Evolutionary conservation across 768 basidiomycete species (phyloP), one percentile per base, ranked within the genome.

Genomic region (Daedaleopsis nitida): DNA sequence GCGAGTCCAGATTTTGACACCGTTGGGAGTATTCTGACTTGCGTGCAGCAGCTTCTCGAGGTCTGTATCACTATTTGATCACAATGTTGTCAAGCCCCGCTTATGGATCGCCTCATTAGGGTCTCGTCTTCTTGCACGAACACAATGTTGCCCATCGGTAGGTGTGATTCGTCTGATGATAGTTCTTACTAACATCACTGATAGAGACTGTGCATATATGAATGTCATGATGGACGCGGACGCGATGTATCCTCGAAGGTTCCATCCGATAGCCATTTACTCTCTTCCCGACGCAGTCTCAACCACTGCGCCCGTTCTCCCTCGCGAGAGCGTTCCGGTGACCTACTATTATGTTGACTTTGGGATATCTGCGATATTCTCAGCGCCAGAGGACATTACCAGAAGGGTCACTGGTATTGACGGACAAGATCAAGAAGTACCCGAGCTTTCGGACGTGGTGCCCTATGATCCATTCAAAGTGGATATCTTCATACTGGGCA

Each of bases 261-360:
- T 58, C 34, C 27, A 32, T 32, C 27, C 27, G 27, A 6, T 16
- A 14, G 21, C 11, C 39, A 13, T 5, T 14, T 0, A 47, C 39
- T 44, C 1, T 10, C 69, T 71, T 5, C 52, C 63, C 5, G 56
- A 60, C 48, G 43, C 11, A 3, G 27, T 32, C 12, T n/a, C 14
- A 17, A 10, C 12, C 4, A 5, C 19, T 8, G 56, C 63, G 1
- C 49, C 51, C 0, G 39, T 32, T 14, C 9, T 53, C 1, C 49
- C 52, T 0, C 54, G 66, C 11, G 13, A 55, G 4, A 13, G 8
- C 4, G 47, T 52, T 3, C 51, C 57, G 5, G 58, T 69, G 13
- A 63, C 52, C 9, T 73, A 72, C 57, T 73, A 72, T 48, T 68
- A 51, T 55, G 60, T 69, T 19, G 72, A 73, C 57, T 72, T 69